Evolutionary conservation across 768 basidiomycete species (phyloP).

Genomic region (Boletus sp.): DNA sequence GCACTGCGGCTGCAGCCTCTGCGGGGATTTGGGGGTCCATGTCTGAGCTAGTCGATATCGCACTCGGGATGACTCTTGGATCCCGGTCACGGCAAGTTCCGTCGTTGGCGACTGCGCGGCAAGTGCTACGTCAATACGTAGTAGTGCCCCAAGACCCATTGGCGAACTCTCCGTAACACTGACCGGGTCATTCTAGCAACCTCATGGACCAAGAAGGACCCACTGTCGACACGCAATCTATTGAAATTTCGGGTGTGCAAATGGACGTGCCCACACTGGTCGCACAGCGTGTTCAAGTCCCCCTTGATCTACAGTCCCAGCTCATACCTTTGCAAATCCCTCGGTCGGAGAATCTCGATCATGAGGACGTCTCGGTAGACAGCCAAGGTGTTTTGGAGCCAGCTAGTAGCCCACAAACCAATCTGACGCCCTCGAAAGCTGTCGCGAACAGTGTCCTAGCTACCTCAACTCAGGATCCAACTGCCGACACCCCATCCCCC

Average conservation of each 20-base stretch:
- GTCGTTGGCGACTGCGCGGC: slow-evolving; percentile 5
- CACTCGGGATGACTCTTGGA: neutral
- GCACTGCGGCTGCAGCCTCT: slow-evolving; percentile 68
- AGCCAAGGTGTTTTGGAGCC: neutral
- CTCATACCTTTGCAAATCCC: slow-evolving; percentile 2
- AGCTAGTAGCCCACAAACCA: neutral
- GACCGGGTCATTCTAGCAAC: neutral
- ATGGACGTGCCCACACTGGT: slow-evolving; percentile 6
- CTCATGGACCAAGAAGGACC: slow-evolving; percentile 20
- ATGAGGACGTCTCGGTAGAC: neutral
- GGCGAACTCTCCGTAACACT: neutral
- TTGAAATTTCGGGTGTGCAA: slow-evolving; percentile 1
- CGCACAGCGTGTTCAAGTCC: slow-evolving; percentile 4
- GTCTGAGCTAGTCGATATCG: neutral
- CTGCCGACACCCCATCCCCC: slow-evolving; percentile 7
- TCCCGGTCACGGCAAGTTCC: slow-evolving; percentile 27
- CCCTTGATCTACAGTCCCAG: slow-evolving; percentile 5
- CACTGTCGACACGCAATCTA: slow-evolving; percentile 1
- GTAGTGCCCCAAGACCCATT: neutral
- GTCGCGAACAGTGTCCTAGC: slow-evolving; percentile 3
- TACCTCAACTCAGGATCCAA: neutral
- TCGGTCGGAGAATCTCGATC: neutral
- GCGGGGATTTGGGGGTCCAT: slow-evolving; percentile 41
- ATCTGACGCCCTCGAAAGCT: neutral
- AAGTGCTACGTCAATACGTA: neutral